These are phyloP conservation scores for Eucalyptus regnans DNA, from an alignment of 345 rosid species.

Conservation along the genomic window DNA sequence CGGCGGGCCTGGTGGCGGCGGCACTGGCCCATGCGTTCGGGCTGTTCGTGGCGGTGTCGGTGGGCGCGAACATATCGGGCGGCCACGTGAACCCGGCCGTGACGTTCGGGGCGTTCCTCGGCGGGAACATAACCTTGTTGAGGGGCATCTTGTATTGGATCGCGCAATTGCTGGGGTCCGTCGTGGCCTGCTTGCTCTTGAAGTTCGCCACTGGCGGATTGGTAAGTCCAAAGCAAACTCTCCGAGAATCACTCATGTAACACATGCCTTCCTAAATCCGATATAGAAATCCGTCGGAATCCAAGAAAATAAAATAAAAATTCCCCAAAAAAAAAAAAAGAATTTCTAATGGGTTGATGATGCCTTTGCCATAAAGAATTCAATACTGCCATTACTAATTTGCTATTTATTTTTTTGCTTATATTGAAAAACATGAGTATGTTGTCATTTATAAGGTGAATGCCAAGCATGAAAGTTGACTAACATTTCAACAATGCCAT, in stretches of 20 bases:
- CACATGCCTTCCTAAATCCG: background rate
- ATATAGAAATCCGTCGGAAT: background rate
- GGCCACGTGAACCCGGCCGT: conserved; percentile 93
- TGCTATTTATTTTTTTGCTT: background rate
- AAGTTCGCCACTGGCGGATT: conserved; percentile 55
- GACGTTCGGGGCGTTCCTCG: conserved; percentile 73
- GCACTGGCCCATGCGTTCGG: conserved; percentile 66
- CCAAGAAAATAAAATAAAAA: background rate
- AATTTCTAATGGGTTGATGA: background rate
- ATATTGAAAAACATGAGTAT: background rate
- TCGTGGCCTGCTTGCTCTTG: conserved; percentile 72
- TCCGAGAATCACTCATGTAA: background rate
- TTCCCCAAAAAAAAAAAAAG: background rate
- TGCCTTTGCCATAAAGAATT: background rate
- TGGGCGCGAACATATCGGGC: conserved; percentile 71
- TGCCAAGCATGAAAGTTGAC: background rate
- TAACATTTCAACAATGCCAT: background rate
- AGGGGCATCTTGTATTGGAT: conserved; percentile 70
- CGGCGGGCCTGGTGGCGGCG: conserved; percentile 62
- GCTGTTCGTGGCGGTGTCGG: conserved; percentile 67
- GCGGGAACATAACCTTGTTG: conserved; percentile 59
- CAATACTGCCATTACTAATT: background rate
- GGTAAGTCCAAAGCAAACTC: conserved; percentile 11
- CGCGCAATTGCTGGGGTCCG: conserved; percentile 71
- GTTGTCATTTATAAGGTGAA: background rate